Evolutionary conservation across 1,284 basidiomycete species (phyloP), one percentile per base, ranked within the genome.

Genomic region (Agroathelia rolfsii): DNA sequence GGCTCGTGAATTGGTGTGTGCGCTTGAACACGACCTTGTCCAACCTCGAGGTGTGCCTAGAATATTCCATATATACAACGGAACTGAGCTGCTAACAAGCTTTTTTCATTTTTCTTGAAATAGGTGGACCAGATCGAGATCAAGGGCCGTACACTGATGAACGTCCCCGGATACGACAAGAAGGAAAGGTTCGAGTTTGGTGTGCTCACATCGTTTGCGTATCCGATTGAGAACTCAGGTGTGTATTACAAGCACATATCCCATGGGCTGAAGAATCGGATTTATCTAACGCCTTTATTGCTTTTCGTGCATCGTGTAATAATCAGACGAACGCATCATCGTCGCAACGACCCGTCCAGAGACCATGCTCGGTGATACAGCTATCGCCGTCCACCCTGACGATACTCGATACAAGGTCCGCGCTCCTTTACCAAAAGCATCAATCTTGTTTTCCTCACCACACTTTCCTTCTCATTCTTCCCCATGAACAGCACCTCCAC

Each of bases 181-280:
- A 96, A 94, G 52, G 94, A 98, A 55, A 83, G 81, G 49, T 92
- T 98, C 53, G 94, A 97, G 56, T 98, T 98, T 50, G 95, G 95
- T 53, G 90, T 89, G 30, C 84, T 99, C 49, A 89, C 89, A 3
- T 90, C 85, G 22, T 98, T 98, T 59, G 87, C 87, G 1, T 99
- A 98, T 61, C 78, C 73, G 12, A 80, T 97, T 38, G 88, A 94
- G 48, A 73, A 70, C 33, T 88, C 85, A 22, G 78, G 83, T 78
- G 41, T 23, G 65, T 50, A 11, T 2, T 25, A 18, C 28, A n/a
- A n/a, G n/a, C n/a, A n/a, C n/a, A n/a, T n/a, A n/a, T n/a, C n/a
- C 5, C 6, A 16, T 29, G n/a, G 14, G 4, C 24, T 25, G 6
- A n/a, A 10, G 14, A 11, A 9, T 4, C n/a, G n/a, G n/a, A n/a